These are phyloP conservation scores for Phialophora chinensis DNA, from an alignment of 2,329 filamentous ascomycete genomes.

Conservation along the genomic window DNA sequence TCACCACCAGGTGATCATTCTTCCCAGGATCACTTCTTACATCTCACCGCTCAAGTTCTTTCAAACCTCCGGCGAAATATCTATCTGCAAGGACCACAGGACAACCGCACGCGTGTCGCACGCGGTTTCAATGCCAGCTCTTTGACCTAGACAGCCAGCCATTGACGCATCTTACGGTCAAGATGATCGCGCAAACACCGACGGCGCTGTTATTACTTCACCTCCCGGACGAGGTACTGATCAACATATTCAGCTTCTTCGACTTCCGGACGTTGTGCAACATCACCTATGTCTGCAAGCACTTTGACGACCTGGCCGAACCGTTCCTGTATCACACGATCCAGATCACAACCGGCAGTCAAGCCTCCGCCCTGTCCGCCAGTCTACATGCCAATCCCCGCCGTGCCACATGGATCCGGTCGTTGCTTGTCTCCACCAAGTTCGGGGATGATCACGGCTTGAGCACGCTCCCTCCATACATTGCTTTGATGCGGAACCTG, in stretches of 20 bases:
- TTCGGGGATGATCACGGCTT: slow-evolving; percentile 38
- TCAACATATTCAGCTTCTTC: slow-evolving; percentile 35
- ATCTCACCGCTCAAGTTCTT: slow-evolving; percentile 1
- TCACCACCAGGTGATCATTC: slow-evolving; percentile 11
- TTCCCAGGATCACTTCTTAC: neutral
- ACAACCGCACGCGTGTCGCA: neutral
- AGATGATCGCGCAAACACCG: slow-evolving; percentile 33
- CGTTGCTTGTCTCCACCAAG: slow-evolving; percentile 38
- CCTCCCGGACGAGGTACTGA: slow-evolving; percentile 39
- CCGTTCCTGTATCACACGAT: slow-evolving; percentile 38
- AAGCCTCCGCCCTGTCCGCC: slow-evolving; percentile 29
- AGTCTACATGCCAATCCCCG: slow-evolving; percentile 32
- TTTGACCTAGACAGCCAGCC: slow-evolving; percentile 1
- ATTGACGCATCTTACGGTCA: slow-evolving; percentile 20
- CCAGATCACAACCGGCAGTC: slow-evolving; percentile 31
- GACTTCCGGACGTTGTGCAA: slow-evolving; percentile 30
- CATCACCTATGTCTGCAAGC: slow-evolving; percentile 32
- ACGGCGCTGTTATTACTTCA: slow-evolving; percentile 32
- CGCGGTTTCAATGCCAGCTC: neutral
- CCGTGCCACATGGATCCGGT: slow-evolving; percentile 36
- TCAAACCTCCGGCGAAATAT: neutral
- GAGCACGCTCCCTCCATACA: slow-evolving; percentile 30
- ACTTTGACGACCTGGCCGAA: slow-evolving; percentile 36
- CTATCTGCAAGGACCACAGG: neutral
- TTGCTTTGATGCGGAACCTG: slow-evolving; percentile 38